A percentile compares a stretch with the other conserved stretches of the same genome.
Evolutionary conservation across 148 eudicot genomes (phyloP).

Genomic region (Rhododendron williamsianum): DNA sequence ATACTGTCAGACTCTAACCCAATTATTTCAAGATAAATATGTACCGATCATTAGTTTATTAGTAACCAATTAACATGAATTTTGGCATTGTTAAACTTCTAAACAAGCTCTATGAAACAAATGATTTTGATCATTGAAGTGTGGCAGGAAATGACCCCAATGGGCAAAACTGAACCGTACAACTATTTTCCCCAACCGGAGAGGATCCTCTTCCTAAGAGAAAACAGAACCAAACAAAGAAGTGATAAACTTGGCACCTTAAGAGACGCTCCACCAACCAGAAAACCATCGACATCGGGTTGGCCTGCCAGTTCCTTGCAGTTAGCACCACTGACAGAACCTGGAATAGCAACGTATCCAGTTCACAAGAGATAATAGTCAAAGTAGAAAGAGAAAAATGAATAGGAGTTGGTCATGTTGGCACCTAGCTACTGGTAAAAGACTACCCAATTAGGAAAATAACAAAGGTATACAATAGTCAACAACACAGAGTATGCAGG

Average conservation of each 20-base stretch:
- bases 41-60: background rate
- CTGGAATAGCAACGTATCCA: constrained; percentile 28
- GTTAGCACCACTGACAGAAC: constrained; percentile 83
- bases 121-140: too few relatives aligned
- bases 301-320: constrained; percentile 75
- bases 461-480: background rate
- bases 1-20: background rate
- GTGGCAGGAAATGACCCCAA: background rate
- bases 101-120: background rate
- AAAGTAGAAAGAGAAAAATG: background rate
- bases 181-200: background rate
- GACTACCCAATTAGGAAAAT: background rate
- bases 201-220: background rate
- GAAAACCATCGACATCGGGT: constrained; percentile 90
- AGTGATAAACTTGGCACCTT: constrained; percentile 36
- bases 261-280: constrained; percentile 31
- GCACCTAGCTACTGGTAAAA: background rate
- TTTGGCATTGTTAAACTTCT: background rate
- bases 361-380: background rate
- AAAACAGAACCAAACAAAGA: background rate
- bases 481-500: background rate
- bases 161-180: background rate
- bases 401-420: background rate
- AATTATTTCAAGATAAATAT: background rate
- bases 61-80: background rate